A percentile compares a stretch with the other conserved stretches of the same genome.
Conservation (phyloP, 2,329 filamentous ascomycete species). For the Colletotrichum gloeosporioides region DNA sequence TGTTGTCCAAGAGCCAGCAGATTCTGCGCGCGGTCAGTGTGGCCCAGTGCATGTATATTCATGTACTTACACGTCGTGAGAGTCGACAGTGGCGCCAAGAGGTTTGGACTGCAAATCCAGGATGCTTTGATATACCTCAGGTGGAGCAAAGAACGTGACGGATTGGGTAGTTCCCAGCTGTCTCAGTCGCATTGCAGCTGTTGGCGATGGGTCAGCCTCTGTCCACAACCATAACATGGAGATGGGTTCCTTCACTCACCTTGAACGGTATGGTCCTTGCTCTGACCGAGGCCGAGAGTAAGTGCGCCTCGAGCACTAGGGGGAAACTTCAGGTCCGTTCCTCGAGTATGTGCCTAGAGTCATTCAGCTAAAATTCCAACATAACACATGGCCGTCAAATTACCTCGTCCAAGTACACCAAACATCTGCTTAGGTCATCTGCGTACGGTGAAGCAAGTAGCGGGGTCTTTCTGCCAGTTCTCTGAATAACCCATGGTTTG, state of each 20-base stretch:
- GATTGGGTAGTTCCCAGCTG: conserved; percentile 62
- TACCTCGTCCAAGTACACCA: conserved; percentile 64
- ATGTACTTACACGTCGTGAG: conserved; percentile 48
- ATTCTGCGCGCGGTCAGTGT: not conserved
- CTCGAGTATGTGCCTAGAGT: conserved; percentile 59
- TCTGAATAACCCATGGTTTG: conserved; percentile 48
- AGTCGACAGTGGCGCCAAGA: conserved; percentile 37
- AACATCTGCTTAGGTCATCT: conserved; percentile 53
- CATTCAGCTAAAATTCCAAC: not conserved
- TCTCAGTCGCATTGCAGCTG: conserved; percentile 70
- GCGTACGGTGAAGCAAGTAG: conserved; percentile 60
- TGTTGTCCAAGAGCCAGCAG: conserved; percentile 68
- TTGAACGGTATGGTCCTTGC: conserved; percentile 67
- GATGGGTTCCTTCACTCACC: conserved; percentile 37
- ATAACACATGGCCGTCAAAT: not conserved
- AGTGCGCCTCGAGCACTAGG: conserved; percentile 51
- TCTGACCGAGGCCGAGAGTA: conserved; percentile 61
- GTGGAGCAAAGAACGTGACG: conserved; percentile 59
- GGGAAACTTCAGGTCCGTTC: conserved; percentile 64
- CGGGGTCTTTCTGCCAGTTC: conserved; percentile 39
- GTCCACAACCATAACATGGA: not conserved
- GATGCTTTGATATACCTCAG: conserved; percentile 68
- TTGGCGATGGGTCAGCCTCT: not conserved
- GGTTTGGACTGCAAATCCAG: conserved; percentile 46
- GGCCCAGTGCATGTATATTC: not conserved